Evolutionary conservation across 495 filamentous ascomycete species (phyloP).

Genomic region (Hypoxylon crocopeplum): DNA sequence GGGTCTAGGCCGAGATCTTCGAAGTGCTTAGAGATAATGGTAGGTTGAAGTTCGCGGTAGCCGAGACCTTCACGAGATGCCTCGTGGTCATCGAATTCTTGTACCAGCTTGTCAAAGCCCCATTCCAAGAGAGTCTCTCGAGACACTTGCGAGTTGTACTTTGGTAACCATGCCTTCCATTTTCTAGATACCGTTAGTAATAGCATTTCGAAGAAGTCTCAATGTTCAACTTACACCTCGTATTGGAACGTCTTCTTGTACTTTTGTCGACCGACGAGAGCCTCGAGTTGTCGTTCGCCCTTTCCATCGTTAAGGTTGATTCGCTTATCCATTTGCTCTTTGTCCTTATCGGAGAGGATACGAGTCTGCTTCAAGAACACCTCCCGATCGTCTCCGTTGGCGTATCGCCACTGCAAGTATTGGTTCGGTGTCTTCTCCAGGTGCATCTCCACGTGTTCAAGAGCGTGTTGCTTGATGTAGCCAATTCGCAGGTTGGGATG

Average conservation of each 20-base stretch:
- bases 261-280: constrained; percentile 95
- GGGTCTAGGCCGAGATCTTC: constrained; percentile 95
- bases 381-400: constrained; percentile 94
- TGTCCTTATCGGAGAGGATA: constrained; percentile 82
- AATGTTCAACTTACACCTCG: constrained; percentile 70
- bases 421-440: constrained; percentile 99
- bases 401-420: constrained; percentile 98
- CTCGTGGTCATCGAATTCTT: constrained; percentile 99
- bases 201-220: neutral
- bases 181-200: constrained; percentile 59
- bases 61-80: constrained; percentile 96
- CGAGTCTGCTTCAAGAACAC: constrained; percentile 98
- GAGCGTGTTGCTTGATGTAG: constrained; percentile 98
- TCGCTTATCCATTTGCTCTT: constrained; percentile 86
- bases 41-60: constrained; percentile 88
- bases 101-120: constrained; percentile 90
- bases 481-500: constrained; percentile 98
- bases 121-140: constrained; percentile 86
- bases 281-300: constrained; percentile 79
- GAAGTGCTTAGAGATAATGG: constrained; percentile 96
- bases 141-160: constrained; percentile 90
- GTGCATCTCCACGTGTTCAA: constrained; percentile 99
- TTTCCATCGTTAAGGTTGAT: constrained; percentile 85
- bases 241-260: constrained; percentile 99
- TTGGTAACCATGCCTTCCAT: constrained; percentile 87